Evolutionary conservation across 345 rosid species (phyloP), one percentile per base, ranked within the genome.

Genomic region (Brassica napus): DNA sequence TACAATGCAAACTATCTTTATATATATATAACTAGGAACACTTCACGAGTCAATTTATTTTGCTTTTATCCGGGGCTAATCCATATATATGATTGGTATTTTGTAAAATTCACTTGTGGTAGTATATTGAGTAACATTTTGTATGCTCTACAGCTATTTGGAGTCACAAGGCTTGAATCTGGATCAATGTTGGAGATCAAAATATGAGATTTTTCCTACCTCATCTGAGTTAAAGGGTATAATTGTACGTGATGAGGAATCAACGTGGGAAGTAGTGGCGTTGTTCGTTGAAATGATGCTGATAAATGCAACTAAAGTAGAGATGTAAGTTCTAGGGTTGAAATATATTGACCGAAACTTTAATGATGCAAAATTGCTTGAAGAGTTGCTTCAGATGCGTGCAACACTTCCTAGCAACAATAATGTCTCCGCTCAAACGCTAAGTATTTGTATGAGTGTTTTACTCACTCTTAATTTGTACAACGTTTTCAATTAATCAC

Each of bases 181-280:
- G 24, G 42, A 60, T 39, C 76, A 60, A 15, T 5, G 67, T 72
- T 72, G 58, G 68, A 39, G 23, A n/a, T 42, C 76, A 21, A 14
- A 1, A 59, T 61, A 10, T 24, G 57, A 8, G 10, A 6, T n/a
- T 1, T 72, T 72, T 59, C 54, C 65, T 18, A 71, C 74, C 23
- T 16, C 26, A 5, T 0, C 9, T 11, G 76, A 60, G 68, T 24
- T 39, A 16, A 16, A 16, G 18, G 18, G 18, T 16, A 16, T 16
- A 16, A 16, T 16, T 16, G 18, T 16, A 16, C 18, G 18, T 16
- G 18, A 16, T 16, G 18, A 16, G 18, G 18, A 16, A 16, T 16
- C 18, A 16, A 16, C 6, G 42, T 26, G 26, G 11, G 10, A 60
- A n/a, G 10, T 60, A 15, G 1, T 60, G 59, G 76, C 14, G 16